Evolutionary conservation across 192 early-diverging fungal species (phyloP).

Genomic region (Coemansia sp.): DNA sequence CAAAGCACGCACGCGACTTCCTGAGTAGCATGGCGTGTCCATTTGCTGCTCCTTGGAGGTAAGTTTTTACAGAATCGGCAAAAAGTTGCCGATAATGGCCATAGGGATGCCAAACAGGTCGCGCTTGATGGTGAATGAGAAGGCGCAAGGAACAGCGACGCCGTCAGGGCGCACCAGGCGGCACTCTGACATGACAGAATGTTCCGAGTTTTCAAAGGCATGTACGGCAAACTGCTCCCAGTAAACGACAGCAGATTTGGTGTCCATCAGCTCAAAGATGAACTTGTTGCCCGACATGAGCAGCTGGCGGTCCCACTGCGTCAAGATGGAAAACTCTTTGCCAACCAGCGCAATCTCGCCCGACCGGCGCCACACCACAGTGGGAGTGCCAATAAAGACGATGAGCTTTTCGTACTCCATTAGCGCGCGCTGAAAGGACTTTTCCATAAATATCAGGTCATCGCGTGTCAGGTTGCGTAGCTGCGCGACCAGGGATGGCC

Average conservation of each 20-base stretch:
- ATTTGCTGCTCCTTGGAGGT: background rate
- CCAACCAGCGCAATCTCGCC: slow-evolving; percentile 94
- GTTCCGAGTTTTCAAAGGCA: slow-evolving; percentile 90
- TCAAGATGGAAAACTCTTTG: slow-evolving; percentile 92
- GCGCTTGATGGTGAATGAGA: slow-evolving; percentile 94
- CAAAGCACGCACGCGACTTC: background rate
- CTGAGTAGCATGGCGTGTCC: too few relatives aligned
- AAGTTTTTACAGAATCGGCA: slow-evolving; percentile 43
- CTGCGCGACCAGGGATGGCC: slow-evolving; percentile 88
- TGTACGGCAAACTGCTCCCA: slow-evolving; percentile 92
- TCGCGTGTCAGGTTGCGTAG: slow-evolving; percentile 93
- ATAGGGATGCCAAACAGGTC: slow-evolving; percentile 95
- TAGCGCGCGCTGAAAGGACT: slow-evolving; percentile 90
- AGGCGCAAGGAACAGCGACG: slow-evolving; percentile 77
- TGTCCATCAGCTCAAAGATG: slow-evolving; percentile 82
- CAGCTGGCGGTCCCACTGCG: slow-evolving; percentile 83
- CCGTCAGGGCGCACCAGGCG: slow-evolving; percentile 71
- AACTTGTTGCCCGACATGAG: slow-evolving; percentile 55
- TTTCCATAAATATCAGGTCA: slow-evolving; percentile 94
- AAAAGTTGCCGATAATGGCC: slow-evolving; percentile 73
- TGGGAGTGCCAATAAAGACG: slow-evolving; percentile 89
- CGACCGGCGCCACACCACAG: slow-evolving; percentile 94
- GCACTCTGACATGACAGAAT: slow-evolving; percentile 85
- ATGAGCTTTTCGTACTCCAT: slow-evolving; percentile 96
- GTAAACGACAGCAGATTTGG: slow-evolving; percentile 85